Conservation (phyloP, 768 basidiomycete species). For the Nevesoporus exiguus region DNA sequence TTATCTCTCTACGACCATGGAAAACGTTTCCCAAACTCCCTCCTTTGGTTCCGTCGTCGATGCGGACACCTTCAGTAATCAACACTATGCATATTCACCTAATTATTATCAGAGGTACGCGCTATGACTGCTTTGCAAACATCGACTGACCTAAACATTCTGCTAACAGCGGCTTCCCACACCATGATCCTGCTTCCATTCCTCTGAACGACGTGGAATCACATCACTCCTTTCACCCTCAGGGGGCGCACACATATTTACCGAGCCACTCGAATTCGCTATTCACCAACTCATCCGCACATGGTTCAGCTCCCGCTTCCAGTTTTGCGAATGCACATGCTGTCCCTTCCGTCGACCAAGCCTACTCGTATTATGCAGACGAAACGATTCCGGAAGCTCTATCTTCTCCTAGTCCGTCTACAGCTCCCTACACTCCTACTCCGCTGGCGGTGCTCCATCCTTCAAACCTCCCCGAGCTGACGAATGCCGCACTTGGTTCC, state of each 20-base stretch:
- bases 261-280: background rate
- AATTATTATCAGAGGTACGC: constrained; percentile 2
- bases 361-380: too few species aligned
- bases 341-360: too few species aligned
- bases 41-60: background rate
- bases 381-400: too few species aligned
- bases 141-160: background rate
- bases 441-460: too few species aligned
- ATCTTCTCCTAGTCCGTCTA: too few species aligned
- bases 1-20: background rate
- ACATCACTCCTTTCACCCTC: background rate
- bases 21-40: background rate
- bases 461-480: too few species aligned
- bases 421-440: too few species aligned
- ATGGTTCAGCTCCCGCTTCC: background rate
- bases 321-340: too few species aligned
- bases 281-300: background rate
- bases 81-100: background rate
- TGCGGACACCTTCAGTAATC: background rate
- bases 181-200: background rate
- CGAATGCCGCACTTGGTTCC: too few species aligned
- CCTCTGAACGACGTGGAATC: too few species aligned
- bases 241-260: background rate
- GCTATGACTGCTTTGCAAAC: background rate
- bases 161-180: background rate